Evolutionary conservation across 345 rosid species (phyloP), one percentile per base, ranked within the genome.

Genomic region (Dimocarpus longan): DNA sequence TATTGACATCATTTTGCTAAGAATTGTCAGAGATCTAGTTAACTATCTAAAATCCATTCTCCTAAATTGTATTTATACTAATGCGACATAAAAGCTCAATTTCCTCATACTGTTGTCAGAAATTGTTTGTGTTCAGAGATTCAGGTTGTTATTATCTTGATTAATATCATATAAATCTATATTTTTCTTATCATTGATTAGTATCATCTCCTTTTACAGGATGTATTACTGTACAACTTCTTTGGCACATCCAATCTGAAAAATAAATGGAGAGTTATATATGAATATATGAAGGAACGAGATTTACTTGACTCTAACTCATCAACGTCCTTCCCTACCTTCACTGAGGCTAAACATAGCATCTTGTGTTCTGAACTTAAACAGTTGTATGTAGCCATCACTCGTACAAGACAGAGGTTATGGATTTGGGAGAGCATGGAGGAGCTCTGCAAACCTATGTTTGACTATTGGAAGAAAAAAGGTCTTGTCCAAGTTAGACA

Each of bases 321-420:
- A 11, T 12, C 73, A n/a, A 62, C 60, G 40, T 76, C 84, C 13
- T 81, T 75, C 72, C 84, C 89, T 26, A 66, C 22, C 39, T 91
- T 89, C 70, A 63, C 75, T 40, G 76, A 57, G 18, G 78, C 78
- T 22, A 87, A 78, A 74, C 92, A 87, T 76, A 81, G 81, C 64
- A 39, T 84, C 66, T 56, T 89, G 63, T 89, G 88, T 73, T 84
- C 90, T n/a, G 92, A 91, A 79, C 67, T 88, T 68, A 88, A 88
- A 83, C 89, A 84, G 42, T 70, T 88, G n/a, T 86, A 88, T 76
- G 90, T 84, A 22, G 91, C 91, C 1, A 84, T 89, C 46, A 87
- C 94, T 32, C 88, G 88, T 5, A 89, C 92, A 8, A 75, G 85
- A 76, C 91, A 87, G 72, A 82, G 94, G 52, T 77, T 89, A 59